These are phyloP conservation scores for Nectriaceae sp. DNA, from an alignment of 2,329 filamentous ascomycete genomes.

Conservation along the genomic window DNA sequence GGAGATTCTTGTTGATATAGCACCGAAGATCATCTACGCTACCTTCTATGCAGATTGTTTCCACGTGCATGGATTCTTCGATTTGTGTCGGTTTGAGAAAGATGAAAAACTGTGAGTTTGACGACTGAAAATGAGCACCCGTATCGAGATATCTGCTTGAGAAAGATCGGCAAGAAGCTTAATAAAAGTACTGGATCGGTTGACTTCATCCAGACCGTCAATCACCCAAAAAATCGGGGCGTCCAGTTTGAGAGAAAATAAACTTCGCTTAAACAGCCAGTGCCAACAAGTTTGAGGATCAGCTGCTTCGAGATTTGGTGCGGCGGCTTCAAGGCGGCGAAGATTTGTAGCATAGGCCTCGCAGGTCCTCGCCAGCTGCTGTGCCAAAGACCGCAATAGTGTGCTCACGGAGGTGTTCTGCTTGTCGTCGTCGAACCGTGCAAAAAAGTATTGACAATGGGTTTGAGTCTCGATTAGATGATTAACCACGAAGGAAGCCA, in stretches of 20 bases:
- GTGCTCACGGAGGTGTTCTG: background rate
- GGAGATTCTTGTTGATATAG: slow-evolving; percentile 23
- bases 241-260: background rate
- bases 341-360: background rate
- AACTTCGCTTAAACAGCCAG: background rate
- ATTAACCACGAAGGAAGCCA: background rate
- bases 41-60: slow-evolving; percentile 13
- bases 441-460: background rate
- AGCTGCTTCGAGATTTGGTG: background rate
- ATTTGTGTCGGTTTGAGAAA: slow-evolving; percentile 14
- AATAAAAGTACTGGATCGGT: background rate
- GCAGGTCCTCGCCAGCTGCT: background rate
- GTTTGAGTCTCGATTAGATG: background rate
- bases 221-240: background rate
- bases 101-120: background rate
- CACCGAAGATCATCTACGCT: slow-evolving; percentile 17
- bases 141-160: background rate
- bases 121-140: background rate
- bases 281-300: background rate
- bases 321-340: background rate
- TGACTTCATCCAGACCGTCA: background rate
- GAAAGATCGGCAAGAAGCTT: background rate
- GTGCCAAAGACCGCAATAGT: background rate
- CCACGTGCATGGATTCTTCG: background rate
- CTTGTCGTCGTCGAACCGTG: background rate